Percentiles rank a stretch among this genome's conserved stretches.
Evolutionary conservation across 1,284 basidiomycete species (phyloP).

Genomic region (Exsudoporus floridanus): DNA sequence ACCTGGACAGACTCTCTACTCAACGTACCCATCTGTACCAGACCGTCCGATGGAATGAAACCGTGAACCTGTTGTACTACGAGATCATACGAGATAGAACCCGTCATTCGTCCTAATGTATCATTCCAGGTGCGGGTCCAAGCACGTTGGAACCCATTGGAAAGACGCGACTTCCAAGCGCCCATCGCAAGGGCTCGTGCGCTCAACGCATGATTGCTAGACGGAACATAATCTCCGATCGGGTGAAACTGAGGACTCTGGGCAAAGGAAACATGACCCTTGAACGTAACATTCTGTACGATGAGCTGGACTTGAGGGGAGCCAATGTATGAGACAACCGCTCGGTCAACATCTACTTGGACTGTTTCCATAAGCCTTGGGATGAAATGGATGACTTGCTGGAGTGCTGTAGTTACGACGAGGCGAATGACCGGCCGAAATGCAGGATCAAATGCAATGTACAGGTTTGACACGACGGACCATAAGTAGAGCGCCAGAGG

Average conservation of each 20-base stretch:
- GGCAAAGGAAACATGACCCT: slow-evolving; percentile 54
- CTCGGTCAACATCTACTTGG: slow-evolving; percentile 62
- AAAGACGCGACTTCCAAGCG: slow-evolving; percentile 60
- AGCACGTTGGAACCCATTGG: slow-evolving; percentile 57
- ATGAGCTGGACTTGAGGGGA: slow-evolving; percentile 51
- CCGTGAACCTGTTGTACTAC: slow-evolving; percentile 51
- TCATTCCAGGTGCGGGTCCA: slow-evolving; percentile 65
- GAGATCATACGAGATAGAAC: slow-evolving; percentile 51
- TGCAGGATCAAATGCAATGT: slow-evolving; percentile 53
- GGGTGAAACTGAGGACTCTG: slow-evolving; percentile 43
- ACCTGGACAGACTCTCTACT: neutral
- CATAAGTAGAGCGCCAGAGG: slow-evolving; percentile 52
- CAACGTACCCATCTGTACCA: slow-evolving; percentile 31
- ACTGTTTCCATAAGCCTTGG: slow-evolving; percentile 64
- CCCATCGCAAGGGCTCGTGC: slow-evolving; percentile 48
- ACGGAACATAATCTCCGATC: slow-evolving; percentile 27
- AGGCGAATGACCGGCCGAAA: slow-evolving; percentile 61
- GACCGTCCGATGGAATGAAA: slow-evolving; percentile 29
- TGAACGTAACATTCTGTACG: slow-evolving; percentile 51
- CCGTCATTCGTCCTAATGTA: slow-evolving; percentile 63
- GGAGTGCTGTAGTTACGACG: slow-evolving; percentile 52
- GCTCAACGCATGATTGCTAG: slow-evolving; percentile 29
- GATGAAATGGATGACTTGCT: slow-evolving; percentile 58
- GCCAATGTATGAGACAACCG: slow-evolving; percentile 49
- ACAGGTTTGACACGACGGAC: slow-evolving; percentile 44